Evolutionary conservation across 257 asterid genomes (phyloP), one percentile per base, ranked within the genome.

Genomic region (Misopates orontium): DNA sequence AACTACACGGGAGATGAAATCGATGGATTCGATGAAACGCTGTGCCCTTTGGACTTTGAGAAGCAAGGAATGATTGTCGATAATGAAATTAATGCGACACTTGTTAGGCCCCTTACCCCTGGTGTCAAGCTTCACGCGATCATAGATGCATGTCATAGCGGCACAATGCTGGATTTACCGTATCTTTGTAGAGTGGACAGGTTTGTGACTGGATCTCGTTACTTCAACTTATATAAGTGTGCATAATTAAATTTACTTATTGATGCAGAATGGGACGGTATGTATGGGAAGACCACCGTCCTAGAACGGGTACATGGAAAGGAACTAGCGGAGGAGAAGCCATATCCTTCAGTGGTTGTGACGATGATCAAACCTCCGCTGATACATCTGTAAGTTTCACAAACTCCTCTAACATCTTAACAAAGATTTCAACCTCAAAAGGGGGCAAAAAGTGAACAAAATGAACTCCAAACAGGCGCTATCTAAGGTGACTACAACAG

Each of bases 281-380:
- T 61, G 24, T 70, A 48, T 94, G 99, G 99, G 97, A 94, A 77
- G 97, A 94, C 56, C 99, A 94, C 69, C 97, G 99, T 10, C 99
- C 99, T 16, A 79, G 71, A 61, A 73, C 99, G 24, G 97, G 99
- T 14, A 52, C 79, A 7, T 94, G 96, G 97, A 94, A 90, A 84
- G 99, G 99, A 54, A 85, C 99, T 24, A 90, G 82, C 20, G 97
- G 99, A 14, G 99, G 99, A 63, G 99, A 94, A 72, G 97, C 80
- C 60, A 81, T 94, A 73, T 94, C 96, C 28, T 94, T 94, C 74
- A 94, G 97, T 63, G 97, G 99, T 20, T 94, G 99, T 64, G 96
- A 88, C 41, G 99, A 94, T 68, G 75, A 90, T 78, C 99, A 94
- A 80, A 85, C 88, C 23, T 75, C 99, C 49, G 96, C 95, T 25